A percentile compares a stretch with the other conserved stretches of the same genome.
Evolutionary conservation across 169 alveolate species (phyloP).

Genomic region (Perkinsus marinus): DNA sequence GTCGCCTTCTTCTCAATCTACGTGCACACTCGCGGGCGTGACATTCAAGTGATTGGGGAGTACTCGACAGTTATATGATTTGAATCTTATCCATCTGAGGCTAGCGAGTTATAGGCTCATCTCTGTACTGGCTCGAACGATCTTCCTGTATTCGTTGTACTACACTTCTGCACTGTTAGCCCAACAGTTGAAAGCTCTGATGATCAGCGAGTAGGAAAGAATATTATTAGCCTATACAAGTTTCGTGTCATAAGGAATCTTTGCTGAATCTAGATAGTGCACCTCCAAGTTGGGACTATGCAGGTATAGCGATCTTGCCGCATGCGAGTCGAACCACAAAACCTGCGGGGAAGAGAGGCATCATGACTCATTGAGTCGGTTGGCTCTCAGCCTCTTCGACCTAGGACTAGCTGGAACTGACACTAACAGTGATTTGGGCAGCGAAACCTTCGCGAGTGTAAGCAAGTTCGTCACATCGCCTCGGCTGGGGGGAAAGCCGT

Average conservation of each 20-base stretch:
- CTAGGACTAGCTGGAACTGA: neutral
- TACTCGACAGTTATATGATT: slow-evolving; percentile 37
- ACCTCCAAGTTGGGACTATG: no score
- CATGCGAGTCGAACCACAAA: neutral
- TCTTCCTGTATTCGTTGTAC: neutral
- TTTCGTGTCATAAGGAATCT: no score
- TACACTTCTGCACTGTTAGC: no score
- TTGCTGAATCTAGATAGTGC: no score
- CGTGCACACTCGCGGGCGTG: no score
- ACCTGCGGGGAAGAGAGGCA: neutral
- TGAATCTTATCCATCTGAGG: slow-evolving; percentile 65
- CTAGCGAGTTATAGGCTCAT: slow-evolving; percentile 56
- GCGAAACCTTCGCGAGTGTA: neutral
- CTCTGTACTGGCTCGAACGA: slow-evolving; percentile 62
- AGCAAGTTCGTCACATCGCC: neutral
- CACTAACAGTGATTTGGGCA: neutral
- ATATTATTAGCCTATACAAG: no score
- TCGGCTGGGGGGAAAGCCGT: neutral
- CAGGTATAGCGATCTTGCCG: neutral
- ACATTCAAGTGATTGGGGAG: neutral
- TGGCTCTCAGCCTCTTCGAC: neutral
- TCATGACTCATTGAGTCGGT: neutral
- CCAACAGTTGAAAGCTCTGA: no score
- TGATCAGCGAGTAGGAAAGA: no score
- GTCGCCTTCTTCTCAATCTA: no score